Percentiles rank a stretch among this genome's conserved stretches.
Conservation (phyloP, 2,329 filamentous ascomycete species). For the Epichloe amarillans region DNA sequence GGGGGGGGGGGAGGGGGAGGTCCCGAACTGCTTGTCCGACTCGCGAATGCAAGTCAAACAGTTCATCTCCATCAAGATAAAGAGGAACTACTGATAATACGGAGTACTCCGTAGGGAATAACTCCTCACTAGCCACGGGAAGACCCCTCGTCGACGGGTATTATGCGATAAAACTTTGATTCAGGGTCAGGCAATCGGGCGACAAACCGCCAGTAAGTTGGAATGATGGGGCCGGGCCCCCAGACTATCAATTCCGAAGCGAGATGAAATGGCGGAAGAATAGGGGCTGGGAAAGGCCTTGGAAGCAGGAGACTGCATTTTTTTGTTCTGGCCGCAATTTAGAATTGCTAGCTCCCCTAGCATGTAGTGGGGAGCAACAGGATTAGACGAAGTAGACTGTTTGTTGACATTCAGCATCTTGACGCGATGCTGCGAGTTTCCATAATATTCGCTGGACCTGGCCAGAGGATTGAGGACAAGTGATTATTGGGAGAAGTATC, state of each 20-base stretch:
- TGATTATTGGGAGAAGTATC: background rate
- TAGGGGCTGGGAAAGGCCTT: conserved; percentile 1
- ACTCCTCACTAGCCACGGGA: background rate
- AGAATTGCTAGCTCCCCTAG: background rate
- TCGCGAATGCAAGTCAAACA: conserved; percentile 4
- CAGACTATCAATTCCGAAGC: conserved; percentile 17
- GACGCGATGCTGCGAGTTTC: background rate
- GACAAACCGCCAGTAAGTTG: background rate
- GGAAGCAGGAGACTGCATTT: conserved; percentile 1
- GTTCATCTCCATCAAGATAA: background rate
- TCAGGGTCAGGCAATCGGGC: background rate
- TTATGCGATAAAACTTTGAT: background rate
- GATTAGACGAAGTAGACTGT: background rate
- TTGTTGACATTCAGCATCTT: background rate
- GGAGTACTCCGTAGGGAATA: background rate
- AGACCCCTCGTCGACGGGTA: background rate
- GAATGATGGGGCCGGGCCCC: conserved; percentile 11
- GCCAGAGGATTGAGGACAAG: too few relatives aligned
- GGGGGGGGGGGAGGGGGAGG: background rate
- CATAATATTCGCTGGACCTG: too few relatives aligned
- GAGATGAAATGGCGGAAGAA: conserved; percentile 16
- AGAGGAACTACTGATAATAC: background rate
- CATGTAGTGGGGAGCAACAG: background rate
- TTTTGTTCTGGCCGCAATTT: background rate
- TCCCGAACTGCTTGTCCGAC: background rate